Percentiles rank a stretch among this genome's conserved stretches.
These are phyloP conservation scores for Ehretia macrophylla DNA, from an alignment of 257 asterid species.

Conservation along the genomic window DNA sequence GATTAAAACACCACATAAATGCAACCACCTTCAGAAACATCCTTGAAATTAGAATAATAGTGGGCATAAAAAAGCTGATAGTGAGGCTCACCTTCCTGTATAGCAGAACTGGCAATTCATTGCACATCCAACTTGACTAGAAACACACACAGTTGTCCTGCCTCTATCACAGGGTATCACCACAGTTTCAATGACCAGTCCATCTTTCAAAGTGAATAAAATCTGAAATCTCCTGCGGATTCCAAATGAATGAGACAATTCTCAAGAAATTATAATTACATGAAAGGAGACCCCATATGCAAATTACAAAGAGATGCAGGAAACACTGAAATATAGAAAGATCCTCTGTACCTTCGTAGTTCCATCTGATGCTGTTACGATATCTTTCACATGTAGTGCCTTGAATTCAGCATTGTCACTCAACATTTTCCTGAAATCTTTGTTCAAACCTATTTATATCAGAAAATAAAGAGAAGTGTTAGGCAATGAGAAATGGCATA, in stretches of 20 bases:
- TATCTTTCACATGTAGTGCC: slow-evolving; percentile 60
- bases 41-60: neutral
- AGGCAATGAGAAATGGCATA: neutral
- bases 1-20: slow-evolving; percentile 17
- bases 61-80: neutral
- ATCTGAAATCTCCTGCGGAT: slow-evolving; percentile 89
- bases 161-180: slow-evolving; percentile 88
- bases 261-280: slow-evolving; percentile 21
- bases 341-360: slow-evolving; percentile 74
- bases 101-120: slow-evolving; percentile 99
- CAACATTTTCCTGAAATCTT: slow-evolving; percentile 78
- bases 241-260: slow-evolving; percentile 55
- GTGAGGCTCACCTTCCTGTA: slow-evolving; percentile 75
- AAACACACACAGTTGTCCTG: slow-evolving; percentile 90
- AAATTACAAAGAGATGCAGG: slow-evolving; percentile 10
- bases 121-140: slow-evolving; percentile 98
- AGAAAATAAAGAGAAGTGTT: neutral
- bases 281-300: slow-evolving; percentile 4
- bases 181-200: slow-evolving; percentile 83
- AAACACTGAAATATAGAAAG: slow-evolving; percentile 6
- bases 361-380: slow-evolving; percentile 79
- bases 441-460: slow-evolving; percentile 67
- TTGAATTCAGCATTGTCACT: slow-evolving; percentile 61
- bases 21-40: slow-evolving; percentile 5
- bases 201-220: slow-evolving; percentile 79